Base-by-base conservation (phyloP, 768 basidiomycete species). In the Chlorophyllum brunneum region DNA sequence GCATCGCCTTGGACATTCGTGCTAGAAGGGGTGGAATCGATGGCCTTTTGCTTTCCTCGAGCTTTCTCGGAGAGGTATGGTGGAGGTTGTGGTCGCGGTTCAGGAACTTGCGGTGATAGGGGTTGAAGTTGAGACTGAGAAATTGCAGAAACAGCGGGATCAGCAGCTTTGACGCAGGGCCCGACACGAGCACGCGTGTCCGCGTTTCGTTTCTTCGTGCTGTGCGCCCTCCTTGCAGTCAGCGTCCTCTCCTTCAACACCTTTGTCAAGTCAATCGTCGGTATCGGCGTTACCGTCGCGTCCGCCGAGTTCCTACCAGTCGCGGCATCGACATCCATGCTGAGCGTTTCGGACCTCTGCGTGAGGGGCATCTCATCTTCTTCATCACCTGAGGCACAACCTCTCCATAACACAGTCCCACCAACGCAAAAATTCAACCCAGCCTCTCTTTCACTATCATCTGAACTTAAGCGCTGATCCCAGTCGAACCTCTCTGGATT, bases 21-120 rank as follows among this genome's bases (percentile, higher is more conserved):
- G 22, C 33, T 26, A 7, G 18, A 4, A 8, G 26, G 26, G 7
- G 15, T 20, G 16, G 42, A 15, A 5, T 52, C 43, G 20, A 52
- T 13, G 16, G 51, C 51, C 36, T 45, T 52, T 22, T 38, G 51
- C n/a, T 52, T 52, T 3, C 51, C 51, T 15, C 26, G 42, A 20
- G 51, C 51, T 26, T 52, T 52, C n/a, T 52, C 51, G 22, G 51
- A 52, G 4, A 52, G 51, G 18, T 37, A 31, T 13, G 5, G 36
- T 4, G 16, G 43, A 5, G 34, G 18, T 16, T 44, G 16, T 11
- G 11, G n/a, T 38, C 1, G 23, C 16, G 9, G 37, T 11, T 8
- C 37, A 34, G 24, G 11, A 16, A 8, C n/a, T 24, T 27, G 24
- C 8, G n/a, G 16, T 9, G 42, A 30, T 7, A 2, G 5, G 13